A percentile compares a stretch with the other conserved stretches of the same genome.
Evolutionary conservation across 1,284 basidiomycete genomes (phyloP).

Genomic region (Ceratobasidium theobromae): DNA sequence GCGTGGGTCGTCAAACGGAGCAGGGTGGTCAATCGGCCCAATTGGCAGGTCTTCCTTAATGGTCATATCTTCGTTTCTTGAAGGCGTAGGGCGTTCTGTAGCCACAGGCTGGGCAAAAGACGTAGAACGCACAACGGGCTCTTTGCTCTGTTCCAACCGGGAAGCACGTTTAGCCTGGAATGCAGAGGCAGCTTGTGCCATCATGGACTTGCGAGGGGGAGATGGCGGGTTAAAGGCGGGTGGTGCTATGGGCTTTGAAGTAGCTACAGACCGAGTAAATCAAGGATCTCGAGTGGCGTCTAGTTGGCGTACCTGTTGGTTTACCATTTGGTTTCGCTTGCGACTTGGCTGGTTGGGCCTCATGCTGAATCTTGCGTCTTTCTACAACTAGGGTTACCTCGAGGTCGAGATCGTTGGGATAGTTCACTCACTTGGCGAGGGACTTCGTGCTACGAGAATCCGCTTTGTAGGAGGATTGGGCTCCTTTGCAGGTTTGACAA

Average conservation of each 20-base stretch:
- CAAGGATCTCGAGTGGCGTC: background rate
- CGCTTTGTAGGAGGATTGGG: background rate
- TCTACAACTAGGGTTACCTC: background rate
- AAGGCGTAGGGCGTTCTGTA: background rate
- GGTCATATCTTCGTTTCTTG: slow-evolving; percentile 66
- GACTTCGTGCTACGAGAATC: slow-evolving; percentile 31
- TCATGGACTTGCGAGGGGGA: slow-evolving; percentile 16
- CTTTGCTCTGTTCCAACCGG: slow-evolving; percentile 2
- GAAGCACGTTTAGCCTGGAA: slow-evolving; percentile 15
- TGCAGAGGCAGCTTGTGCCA: slow-evolving; percentile 13
- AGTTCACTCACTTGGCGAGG: slow-evolving; percentile 31
- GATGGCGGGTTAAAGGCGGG: slow-evolving; percentile 26
- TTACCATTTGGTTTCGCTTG: background rate
- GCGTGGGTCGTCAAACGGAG: slow-evolving; percentile 65
- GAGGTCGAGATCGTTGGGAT: background rate
- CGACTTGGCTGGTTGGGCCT: background rate
- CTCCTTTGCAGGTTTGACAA: background rate
- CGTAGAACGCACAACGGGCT: slow-evolving; percentile 35
- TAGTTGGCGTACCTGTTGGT: background rate
- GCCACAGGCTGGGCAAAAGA: slow-evolving; percentile 38
- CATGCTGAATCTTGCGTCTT: slow-evolving; percentile 31
- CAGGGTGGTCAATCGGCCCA: slow-evolving; percentile 71
- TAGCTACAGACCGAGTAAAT: background rate
- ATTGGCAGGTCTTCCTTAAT: slow-evolving; percentile 71
- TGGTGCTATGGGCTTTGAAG: slow-evolving; percentile 12